Evolutionary conservation across 2,329 filamentous ascomycete genomes (phyloP).

Genomic region (Pleurostoma richardsiae): DNA sequence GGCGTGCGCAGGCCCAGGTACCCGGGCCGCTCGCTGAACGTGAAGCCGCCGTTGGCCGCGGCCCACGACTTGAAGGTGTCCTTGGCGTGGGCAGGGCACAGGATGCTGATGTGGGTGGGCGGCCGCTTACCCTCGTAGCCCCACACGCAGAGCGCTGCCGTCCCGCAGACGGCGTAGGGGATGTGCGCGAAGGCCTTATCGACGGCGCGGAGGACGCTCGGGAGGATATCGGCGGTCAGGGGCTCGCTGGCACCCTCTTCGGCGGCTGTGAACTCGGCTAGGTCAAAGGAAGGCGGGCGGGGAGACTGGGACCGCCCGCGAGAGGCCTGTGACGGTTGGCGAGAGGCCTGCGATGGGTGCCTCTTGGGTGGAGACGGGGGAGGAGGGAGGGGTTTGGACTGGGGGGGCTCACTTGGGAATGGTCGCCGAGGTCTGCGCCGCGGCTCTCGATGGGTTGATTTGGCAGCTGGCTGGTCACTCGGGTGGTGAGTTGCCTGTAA

Average conservation of each 20-base stretch:
- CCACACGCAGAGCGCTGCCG: conserved; percentile 37
- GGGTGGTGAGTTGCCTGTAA: too few species aligned
- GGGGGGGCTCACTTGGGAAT: not conserved
- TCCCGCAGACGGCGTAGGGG: conserved; percentile 41
- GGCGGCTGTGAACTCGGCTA: not conserved
- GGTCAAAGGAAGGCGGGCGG: not conserved
- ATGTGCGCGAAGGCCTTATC: conserved; percentile 33
- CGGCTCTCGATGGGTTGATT: not conserved
- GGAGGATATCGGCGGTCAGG: conserved; percentile 24
- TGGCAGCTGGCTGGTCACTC: too few species aligned
- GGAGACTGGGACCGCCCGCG: not conserved
- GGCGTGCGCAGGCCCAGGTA: conserved; percentile 38
- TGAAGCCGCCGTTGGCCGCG: conserved; percentile 21
- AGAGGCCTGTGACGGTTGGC: not conserved
- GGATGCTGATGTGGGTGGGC: conserved; percentile 29
- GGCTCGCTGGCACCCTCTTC: not conserved
- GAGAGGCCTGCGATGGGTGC: not conserved
- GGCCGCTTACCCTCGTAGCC: conserved; percentile 23
- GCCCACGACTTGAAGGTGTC: conserved; percentile 37
- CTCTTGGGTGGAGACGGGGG: not conserved
- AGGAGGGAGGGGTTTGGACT: not conserved
- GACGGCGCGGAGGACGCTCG: conserved; percentile 32
- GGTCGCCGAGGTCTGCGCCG: not conserved
- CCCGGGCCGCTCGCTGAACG: conserved; percentile 22
- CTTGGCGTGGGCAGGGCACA: conserved; percentile 29